phyloP scores from a whole-genome alignment of 2,329 filamentous ascomycete species.

The Colletotrichum higginsianum region DNA sequence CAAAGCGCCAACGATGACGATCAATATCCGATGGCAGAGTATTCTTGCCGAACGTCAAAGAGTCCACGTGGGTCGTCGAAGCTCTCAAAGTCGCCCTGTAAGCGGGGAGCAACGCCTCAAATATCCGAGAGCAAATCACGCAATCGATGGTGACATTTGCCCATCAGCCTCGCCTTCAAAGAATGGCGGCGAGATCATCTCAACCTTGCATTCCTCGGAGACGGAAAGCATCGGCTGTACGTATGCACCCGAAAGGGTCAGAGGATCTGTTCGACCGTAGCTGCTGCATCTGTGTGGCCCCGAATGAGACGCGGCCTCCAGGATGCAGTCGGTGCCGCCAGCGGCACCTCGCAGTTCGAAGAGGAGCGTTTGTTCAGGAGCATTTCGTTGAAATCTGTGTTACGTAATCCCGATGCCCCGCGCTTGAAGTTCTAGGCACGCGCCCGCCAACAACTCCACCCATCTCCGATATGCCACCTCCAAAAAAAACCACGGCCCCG shows the following conservation, averaged over 20 bases:
- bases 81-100: background rate
- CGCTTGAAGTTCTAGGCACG: background rate
- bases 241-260: background rate
- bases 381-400: background rate
- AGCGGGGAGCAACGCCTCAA: slow-evolving; percentile 4
- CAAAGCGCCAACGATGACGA: too few species aligned
- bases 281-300: too few species aligned
- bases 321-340: background rate
- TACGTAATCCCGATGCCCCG: slow-evolving; percentile 29
- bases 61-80: too few species aligned
- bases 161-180: slow-evolving; percentile 33
- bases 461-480: slow-evolving; percentile 1
- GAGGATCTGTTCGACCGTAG: background rate
- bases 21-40: too few species aligned
- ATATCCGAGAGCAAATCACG: slow-evolving; percentile 32
- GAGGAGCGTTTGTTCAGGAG: too few species aligned
- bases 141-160: slow-evolving; percentile 40
- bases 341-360: background rate
- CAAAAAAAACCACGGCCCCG: background rate
- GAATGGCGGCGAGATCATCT: background rate
- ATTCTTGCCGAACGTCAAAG: background rate
- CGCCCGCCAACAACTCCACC: slow-evolving; percentile 9
- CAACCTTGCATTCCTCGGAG: background rate
- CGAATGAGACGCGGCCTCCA: background rate
- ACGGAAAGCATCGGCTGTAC: slow-evolving; percentile 16